These are phyloP conservation scores for Ophiocordyceps polyrhachis-furcata DNA, from an alignment of 2,329 filamentous ascomycete species.

Conservation along the genomic window DNA sequence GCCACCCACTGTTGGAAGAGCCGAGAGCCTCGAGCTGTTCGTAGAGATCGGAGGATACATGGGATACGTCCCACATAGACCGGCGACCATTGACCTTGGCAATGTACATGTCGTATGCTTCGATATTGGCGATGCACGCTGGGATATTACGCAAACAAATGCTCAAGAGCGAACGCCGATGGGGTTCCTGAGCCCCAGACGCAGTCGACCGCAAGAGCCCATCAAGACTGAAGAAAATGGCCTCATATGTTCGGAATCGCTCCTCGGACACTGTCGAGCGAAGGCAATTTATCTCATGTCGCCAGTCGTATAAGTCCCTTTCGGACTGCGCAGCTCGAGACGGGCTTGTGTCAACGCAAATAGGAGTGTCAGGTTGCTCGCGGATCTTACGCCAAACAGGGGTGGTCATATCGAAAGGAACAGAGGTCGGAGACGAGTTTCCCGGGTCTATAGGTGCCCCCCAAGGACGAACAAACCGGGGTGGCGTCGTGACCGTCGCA, in stretches of 20 bases:
- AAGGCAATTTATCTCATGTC: conserved; percentile 8
- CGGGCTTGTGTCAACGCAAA: neutral
- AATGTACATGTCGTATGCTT: conserved; percentile 12
- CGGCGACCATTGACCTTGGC: conserved; percentile 7
- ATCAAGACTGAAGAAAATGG: conserved; percentile 14
- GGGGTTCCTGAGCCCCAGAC: conserved; percentile 5
- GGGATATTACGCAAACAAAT: conserved; percentile 17
- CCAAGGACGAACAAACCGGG: conserved; percentile 10
- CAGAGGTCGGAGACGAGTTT: conserved; percentile 8
- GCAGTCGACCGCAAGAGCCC: conserved; percentile 12
- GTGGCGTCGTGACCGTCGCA: conserved; percentile 7
- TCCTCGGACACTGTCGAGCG: conserved; percentile 7
- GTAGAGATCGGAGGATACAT: conserved; percentile 14
- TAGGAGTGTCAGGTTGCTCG: conserved; percentile 4
- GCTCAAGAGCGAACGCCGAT: conserved; percentile 15
- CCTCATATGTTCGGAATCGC: conserved; percentile 14
- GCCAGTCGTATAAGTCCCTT: conserved; percentile 3
- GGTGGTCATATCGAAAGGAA: conserved; percentile 11
- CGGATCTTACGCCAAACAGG: conserved; percentile 12
- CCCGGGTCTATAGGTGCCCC: conserved; percentile 13
- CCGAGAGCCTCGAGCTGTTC: conserved; percentile 16
- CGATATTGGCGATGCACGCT: conserved; percentile 12
- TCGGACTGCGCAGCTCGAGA: neutral
- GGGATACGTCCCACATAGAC: conserved; percentile 10
- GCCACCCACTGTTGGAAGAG: conserved; percentile 11